Conservation (phyloP, 78 protist genomes). For the Dictyostelium intermedium region DNA sequence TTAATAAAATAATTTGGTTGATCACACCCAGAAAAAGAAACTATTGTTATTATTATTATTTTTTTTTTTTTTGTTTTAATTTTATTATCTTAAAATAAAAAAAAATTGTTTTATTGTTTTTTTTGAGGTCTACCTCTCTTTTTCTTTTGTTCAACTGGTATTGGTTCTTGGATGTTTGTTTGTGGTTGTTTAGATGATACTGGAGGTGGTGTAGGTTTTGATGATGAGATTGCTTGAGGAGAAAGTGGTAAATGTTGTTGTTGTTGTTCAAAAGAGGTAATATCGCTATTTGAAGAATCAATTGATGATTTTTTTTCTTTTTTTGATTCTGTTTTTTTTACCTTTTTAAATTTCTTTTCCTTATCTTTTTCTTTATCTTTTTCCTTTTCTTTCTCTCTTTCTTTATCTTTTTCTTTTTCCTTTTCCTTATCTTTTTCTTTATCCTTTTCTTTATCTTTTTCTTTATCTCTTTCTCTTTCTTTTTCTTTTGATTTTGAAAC, state of each 20-base stretch:
- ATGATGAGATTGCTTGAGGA: neutral
- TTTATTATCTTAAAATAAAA: neutral
- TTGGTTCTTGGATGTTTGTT: neutral
- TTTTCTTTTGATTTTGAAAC: neutral
- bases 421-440: neutral
- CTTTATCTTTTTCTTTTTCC: neutral
- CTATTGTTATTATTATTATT: too few relatives aligned
- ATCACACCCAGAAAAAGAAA: neutral
- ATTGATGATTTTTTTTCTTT: neutral
- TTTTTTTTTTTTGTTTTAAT: neutral
- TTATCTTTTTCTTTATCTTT: neutral
- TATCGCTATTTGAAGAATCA: neutral
- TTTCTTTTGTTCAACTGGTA: neutral
- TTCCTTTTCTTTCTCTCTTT: neutral
- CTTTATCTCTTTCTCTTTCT: neutral
- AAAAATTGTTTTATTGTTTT: neutral
- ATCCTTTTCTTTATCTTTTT: neutral
- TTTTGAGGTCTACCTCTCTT: constrained; percentile 52
- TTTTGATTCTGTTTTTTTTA: neutral
- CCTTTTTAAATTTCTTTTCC: neutral
- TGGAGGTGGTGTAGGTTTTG: neutral
- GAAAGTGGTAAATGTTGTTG: neutral
- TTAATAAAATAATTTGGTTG: neutral
- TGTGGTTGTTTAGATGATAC: neutral
- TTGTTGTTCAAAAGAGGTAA: neutral